A percentile compares a stretch with the other conserved stretches of the same genome.
Evolutionary conservation across 306 rosid genomes (phyloP).

Genomic region (Senna siamea): DNA sequence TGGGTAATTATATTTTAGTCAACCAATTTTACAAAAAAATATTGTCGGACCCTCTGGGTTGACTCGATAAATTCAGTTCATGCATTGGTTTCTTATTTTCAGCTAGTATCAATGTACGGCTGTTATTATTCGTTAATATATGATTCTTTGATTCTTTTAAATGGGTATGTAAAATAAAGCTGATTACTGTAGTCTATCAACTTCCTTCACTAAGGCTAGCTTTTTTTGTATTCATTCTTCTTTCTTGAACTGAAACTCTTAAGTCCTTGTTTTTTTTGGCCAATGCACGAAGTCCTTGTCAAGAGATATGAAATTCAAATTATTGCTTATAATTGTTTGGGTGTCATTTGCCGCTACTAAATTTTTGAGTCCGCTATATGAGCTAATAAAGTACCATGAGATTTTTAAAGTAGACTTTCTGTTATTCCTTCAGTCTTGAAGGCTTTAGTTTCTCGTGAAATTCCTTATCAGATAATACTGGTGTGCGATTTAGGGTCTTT

Average conservation of each 20-base stretch:
- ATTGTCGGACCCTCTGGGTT: not conserved
- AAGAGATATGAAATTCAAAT: conserved; percentile 11
- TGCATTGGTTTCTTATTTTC: conserved; percentile 33
- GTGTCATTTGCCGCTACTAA: not conserved
- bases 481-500: not conserved
- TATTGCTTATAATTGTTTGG: conserved; percentile 27
- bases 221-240: not conserved
- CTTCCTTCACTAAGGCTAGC: not conserved
- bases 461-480: conserved; percentile 20
- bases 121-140: not conserved
- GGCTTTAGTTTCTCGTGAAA: conserved; percentile 1
- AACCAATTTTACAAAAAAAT: not conserved
- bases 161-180: conserved; percentile 2
- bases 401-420: conserved; percentile 14
- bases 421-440: conserved; percentile 1
- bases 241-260: not conserved
- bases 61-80: not conserved
- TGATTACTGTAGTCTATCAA: not conserved
- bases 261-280: no score
- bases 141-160: conserved; percentile 8
- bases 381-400: not conserved
- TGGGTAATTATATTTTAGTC: not conserved
- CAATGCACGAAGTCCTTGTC: not conserved
- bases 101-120: not conserved
- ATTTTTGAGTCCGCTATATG: not conserved